These are phyloP conservation scores for Papiliotrema nemorosa DNA, from an alignment of 1,284 basidiomycete genomes.

Conservation along the genomic window DNA sequence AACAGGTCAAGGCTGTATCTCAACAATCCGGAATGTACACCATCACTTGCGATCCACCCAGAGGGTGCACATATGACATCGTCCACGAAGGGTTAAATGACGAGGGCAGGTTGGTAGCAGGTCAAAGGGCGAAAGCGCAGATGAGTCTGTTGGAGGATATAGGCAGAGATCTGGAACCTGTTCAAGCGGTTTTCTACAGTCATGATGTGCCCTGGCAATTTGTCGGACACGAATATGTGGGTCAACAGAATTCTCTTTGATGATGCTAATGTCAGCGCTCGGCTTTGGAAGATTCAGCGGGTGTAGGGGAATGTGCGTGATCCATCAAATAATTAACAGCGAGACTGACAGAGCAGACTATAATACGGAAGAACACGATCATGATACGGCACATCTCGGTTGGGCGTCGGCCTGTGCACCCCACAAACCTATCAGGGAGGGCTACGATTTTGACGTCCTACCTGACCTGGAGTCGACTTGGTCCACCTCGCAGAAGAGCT, in stretches of 20 bases:
- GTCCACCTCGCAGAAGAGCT: constrained; percentile 23
- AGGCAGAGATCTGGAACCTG: constrained; percentile 28
- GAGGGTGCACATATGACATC: constrained; percentile 8
- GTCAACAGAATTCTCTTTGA: too few relatives aligned
- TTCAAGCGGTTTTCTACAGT: constrained; percentile 38
- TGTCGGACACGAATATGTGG: constrained; percentile 45
- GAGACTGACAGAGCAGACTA: constrained; percentile 16
- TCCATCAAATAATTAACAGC: background rate
- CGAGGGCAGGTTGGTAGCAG: constrained; percentile 27
- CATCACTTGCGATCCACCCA: constrained; percentile 27
- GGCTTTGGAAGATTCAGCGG: constrained; percentile 33
- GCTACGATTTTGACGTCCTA: constrained; percentile 22
- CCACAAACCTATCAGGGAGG: constrained; percentile 35
- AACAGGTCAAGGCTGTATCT: constrained; percentile 18
- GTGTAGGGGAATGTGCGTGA: constrained; percentile 41
- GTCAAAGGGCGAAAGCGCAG: constrained; percentile 33
- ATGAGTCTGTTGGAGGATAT: constrained; percentile 31
- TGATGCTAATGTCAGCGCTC: constrained; percentile 21
- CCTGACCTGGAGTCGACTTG: constrained; percentile 35
- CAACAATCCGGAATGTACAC: constrained; percentile 39
- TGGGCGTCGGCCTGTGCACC: constrained; percentile 46
- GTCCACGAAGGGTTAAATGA: constrained; percentile 28
- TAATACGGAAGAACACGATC: constrained; percentile 4
- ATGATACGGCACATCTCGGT: constrained; percentile 39
- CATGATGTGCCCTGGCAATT: constrained; percentile 48